Conservation (phyloP, 2,329 filamentous ascomycete species). For the Pseudogymnoascus sp. region DNA sequence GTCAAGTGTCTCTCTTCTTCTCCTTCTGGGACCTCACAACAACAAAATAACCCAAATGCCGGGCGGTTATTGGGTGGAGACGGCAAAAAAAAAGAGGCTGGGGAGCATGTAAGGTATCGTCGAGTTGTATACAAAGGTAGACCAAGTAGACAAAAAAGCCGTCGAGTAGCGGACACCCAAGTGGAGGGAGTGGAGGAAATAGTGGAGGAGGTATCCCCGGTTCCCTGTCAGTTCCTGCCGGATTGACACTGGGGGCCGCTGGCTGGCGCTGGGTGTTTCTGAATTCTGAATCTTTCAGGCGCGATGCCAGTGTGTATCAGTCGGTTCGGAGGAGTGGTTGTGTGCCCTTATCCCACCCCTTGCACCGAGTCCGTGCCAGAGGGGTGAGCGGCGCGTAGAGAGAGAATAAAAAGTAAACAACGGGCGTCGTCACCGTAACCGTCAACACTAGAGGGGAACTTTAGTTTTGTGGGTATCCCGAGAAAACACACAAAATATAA, state of each 20-base stretch:
- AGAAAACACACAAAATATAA: background rate
- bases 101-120: background rate
- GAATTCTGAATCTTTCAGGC: background rate
- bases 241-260: slow-evolving; percentile 1
- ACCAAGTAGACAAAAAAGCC: background rate
- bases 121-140: background rate
- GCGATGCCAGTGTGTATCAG: background rate
- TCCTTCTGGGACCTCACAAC: slow-evolving; percentile 1
- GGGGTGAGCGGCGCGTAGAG: background rate
- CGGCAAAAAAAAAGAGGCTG: background rate
- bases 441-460: background rate
- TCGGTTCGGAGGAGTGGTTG: background rate
- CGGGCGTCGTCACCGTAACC: slow-evolving; percentile 5
- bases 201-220: background rate
- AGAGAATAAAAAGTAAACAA: background rate
- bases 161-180: slow-evolving; percentile 2
- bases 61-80: slow-evolving; percentile 1
- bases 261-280: background rate
- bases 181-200: slow-evolving; percentile 3
- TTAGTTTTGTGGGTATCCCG: background rate
- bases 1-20: slow-evolving; percentile 3
- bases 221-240: slow-evolving; percentile 1
- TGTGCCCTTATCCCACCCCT: slow-evolving; percentile 2
- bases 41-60: background rate
- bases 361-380: background rate